A percentile compares a stretch with the other conserved stretches of the same genome.
phyloP scores from a whole-genome alignment of 306 rosid genomes.

The Nissolia schottii region DNA sequence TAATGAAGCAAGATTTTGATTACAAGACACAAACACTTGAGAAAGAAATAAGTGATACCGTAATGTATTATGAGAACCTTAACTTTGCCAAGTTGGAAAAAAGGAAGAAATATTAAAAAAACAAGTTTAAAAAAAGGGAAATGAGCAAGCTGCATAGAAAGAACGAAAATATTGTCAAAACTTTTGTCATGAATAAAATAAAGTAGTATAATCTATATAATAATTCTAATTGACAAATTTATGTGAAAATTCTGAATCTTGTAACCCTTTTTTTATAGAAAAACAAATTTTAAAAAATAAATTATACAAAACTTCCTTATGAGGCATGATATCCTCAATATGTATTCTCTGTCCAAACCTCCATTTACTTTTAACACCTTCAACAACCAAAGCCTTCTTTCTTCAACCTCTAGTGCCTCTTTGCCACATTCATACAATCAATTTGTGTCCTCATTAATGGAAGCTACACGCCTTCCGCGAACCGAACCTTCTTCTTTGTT shows the following conservation, averaged over 20 bases:
- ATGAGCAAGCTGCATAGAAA: no score
- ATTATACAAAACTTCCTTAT: constrained; percentile 43
- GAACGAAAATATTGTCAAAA: no score
- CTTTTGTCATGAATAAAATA: no score
- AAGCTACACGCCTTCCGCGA: constrained; percentile 44
- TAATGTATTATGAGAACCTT: not conserved
- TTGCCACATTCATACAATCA: constrained; percentile 6
- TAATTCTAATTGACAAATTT: no score
- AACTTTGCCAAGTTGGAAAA: not conserved
- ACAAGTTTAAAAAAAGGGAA: not conserved
- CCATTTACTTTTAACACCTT: not conserved
- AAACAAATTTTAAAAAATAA: no score
- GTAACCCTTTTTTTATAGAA: no score
- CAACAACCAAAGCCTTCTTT: not conserved
- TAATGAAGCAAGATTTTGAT: no score
- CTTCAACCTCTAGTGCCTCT: not conserved
- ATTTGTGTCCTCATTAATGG: constrained; percentile 37
- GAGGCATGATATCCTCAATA: constrained; percentile 40
- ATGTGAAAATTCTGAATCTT: no score
- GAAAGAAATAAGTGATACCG: no score
- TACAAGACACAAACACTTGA: no score
- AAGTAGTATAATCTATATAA: no score
- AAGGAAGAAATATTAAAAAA: not conserved
- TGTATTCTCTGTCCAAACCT: not conserved
- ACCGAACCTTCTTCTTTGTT: constrained; percentile 50